A percentile compares a stretch with the other conserved stretches of the same genome.
phyloP scores from a whole-genome alignment of 2,329 filamentous ascomycete genomes.

The Taxawa tesnikishii region DNA sequence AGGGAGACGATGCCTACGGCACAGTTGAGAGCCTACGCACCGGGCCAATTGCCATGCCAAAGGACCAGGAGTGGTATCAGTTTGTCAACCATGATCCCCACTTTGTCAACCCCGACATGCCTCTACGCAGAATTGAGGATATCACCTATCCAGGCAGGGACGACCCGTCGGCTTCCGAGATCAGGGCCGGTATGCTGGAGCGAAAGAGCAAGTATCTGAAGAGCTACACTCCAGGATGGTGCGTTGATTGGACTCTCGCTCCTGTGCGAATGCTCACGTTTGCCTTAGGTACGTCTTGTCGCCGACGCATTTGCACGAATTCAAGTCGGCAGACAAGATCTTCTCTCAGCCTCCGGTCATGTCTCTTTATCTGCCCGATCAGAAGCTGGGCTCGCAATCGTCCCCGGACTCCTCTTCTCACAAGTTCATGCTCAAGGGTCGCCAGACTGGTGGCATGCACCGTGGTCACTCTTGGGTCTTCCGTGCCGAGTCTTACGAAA shows the following conservation, averaged over 20 bases:
- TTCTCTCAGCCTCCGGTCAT: conserved; percentile 76
- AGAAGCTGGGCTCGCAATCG: conserved; percentile 90
- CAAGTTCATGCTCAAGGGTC: conserved; percentile 96
- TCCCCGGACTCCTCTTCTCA: conserved; percentile 72
- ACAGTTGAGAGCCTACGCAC: conserved; percentile 69
- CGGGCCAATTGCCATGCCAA: conserved; percentile 84
- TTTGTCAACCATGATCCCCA: conserved; percentile 74
- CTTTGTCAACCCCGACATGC: conserved; percentile 74
- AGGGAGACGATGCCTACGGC: conserved; percentile 69
- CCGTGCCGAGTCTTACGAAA: conserved; percentile 63
- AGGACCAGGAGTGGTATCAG: conserved; percentile 78
- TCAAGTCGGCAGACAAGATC: conserved; percentile 92
- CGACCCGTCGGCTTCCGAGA: conserved; percentile 70
- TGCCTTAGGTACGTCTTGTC: conserved; percentile 69
- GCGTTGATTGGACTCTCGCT: conserved; percentile 34
- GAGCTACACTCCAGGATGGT: conserved; percentile 90
- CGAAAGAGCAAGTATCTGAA: conserved; percentile 98
- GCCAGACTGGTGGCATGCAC: conserved; percentile 86
- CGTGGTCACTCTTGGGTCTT: conserved; percentile 61
- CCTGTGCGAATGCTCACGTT: conserved; percentile 37
- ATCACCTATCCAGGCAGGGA: conserved; percentile 88
- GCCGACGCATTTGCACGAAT: conserved; percentile 93
- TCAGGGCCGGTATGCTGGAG: conserved; percentile 82
- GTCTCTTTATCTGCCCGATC: conserved; percentile 89
- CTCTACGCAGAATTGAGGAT: conserved; percentile 64